phyloP scores from a whole-genome alignment of 768 basidiomycete species.

The Lactifluus hygrophoroides region DNA sequence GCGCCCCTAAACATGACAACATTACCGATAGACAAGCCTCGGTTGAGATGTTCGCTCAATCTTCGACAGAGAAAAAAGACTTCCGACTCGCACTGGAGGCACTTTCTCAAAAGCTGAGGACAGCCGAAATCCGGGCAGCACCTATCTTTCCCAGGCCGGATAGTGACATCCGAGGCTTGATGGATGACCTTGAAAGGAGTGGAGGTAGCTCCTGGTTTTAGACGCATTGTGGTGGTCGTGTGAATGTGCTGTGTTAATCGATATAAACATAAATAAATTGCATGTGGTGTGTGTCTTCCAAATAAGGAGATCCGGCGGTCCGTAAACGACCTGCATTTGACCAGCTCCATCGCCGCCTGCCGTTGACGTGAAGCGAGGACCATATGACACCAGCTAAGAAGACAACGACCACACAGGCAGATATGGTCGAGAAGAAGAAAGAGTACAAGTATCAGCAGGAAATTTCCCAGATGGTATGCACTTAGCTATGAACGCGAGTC shows the following conservation, averaged over 20 bases:
- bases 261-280: too few relatives aligned
- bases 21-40: background rate
- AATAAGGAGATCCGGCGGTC: background rate
- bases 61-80: background rate
- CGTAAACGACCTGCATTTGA: too few relatives aligned
- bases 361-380: too few relatives aligned
- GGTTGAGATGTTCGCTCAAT: background rate
- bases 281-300: background rate
- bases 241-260: background rate
- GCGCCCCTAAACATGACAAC: constrained; percentile 10
- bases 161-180: background rate
- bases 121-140: background rate
- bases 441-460: constrained; percentile 89
- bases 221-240: background rate
- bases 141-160: constrained; percentile 1
- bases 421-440: constrained; percentile 23
- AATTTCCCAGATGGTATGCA: constrained; percentile 84
- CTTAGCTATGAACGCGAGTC: background rate
- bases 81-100: background rate
- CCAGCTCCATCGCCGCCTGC: background rate
- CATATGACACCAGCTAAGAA: constrained; percentile 21
- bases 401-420: background rate
- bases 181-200: background rate
- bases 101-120: background rate
- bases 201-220: background rate